Percentiles rank a stretch among this genome's conserved stretches.
Evolutionary conservation across 2,329 filamentous ascomycete genomes (phyloP).

Genomic region (Boeremia exigua): DNA sequence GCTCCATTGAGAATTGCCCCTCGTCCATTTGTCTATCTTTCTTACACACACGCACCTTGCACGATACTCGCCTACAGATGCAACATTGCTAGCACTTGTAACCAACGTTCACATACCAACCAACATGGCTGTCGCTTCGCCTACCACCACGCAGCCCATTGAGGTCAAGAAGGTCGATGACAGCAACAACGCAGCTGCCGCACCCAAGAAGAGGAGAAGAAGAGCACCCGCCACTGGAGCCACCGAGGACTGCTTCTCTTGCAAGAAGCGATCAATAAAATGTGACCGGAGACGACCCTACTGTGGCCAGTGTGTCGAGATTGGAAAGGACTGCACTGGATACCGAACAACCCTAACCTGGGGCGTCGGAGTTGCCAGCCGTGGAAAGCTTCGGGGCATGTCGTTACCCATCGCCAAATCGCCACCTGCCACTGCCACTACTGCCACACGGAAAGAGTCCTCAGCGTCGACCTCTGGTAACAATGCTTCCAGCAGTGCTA

Average conservation of each 20-base stretch:
- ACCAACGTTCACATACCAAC: slow-evolving; percentile 14
- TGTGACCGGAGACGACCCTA: slow-evolving; percentile 94
- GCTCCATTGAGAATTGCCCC: slow-evolving; percentile 47
- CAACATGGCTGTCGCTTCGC: slow-evolving; percentile 42
- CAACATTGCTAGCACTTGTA: slow-evolving; percentile 33
- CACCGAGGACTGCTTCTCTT: slow-evolving; percentile 93
- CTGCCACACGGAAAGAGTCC: slow-evolving; percentile 38
- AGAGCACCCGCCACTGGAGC: slow-evolving; percentile 87
- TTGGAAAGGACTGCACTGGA: slow-evolving; percentile 90
- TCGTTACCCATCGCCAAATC: slow-evolving; percentile 70
- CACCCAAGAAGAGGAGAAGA: slow-evolving; percentile 73
- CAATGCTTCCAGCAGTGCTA: slow-evolving; percentile 24
- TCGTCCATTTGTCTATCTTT: slow-evolving; percentile 44
- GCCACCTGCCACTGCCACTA: slow-evolving; percentile 33
- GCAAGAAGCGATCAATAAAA: slow-evolving; percentile 79
- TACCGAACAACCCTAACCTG: slow-evolving; percentile 97
- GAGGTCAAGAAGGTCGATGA: slow-evolving; percentile 44
- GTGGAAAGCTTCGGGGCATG: slow-evolving; percentile 89
- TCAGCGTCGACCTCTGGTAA: slow-evolving; percentile 28
- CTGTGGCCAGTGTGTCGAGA: slow-evolving; percentile 91
- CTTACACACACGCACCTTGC: slow-evolving; percentile 40
- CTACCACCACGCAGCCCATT: slow-evolving; percentile 39
- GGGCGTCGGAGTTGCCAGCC: slow-evolving; percentile 93
- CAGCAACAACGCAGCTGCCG: slow-evolving; percentile 37
- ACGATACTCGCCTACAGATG: slow-evolving; percentile 41